Evolutionary conservation across 139 green algal genomes (phyloP).

Genomic region (Coccomyxa sp.): DNA sequence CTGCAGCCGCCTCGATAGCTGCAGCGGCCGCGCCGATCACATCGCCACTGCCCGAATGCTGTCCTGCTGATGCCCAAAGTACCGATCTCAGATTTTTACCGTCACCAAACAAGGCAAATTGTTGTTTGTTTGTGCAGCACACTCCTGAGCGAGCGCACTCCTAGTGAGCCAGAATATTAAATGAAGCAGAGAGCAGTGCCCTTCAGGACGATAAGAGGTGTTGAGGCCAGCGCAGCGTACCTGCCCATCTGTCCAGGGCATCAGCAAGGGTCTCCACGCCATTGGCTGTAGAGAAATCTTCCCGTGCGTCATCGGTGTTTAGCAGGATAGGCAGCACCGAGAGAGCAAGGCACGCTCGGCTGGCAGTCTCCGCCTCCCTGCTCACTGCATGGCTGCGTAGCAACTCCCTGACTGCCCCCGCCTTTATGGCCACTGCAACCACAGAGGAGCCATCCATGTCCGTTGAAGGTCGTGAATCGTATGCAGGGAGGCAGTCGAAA

Average conservation of each 20-base stretch:
- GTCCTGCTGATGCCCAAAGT: neutral
- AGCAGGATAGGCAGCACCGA: slow-evolving; percentile 1
- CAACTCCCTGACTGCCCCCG: neutral
- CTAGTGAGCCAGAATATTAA: neutral
- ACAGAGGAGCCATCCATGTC: neutral
- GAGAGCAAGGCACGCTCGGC: neutral
- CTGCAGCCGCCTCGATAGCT: slow-evolving; percentile 24
- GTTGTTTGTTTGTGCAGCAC: neutral
- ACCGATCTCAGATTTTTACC: neutral
- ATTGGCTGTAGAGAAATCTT: neutral
- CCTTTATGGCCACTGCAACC: neutral
- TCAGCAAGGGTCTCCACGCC: neutral
- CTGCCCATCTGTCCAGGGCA: neutral
- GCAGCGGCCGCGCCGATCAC: slow-evolving; percentile 25
- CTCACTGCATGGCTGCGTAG: neutral
- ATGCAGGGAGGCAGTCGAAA: too few species aligned
- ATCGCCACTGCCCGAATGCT: neutral
- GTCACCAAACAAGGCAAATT: neutral
- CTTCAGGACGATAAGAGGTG: too few species aligned
- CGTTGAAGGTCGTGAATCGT: too few species aligned
- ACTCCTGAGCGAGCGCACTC: neutral
- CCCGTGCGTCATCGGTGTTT: neutral
- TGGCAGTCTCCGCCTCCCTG: neutral
- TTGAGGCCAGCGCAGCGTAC: neutral
- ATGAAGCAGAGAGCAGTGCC: too few species aligned